Evolutionary conservation across 495 filamentous ascomycete species (phyloP), one percentile per base, ranked within the genome.

Genomic region (Haplographium delicatum): DNA sequence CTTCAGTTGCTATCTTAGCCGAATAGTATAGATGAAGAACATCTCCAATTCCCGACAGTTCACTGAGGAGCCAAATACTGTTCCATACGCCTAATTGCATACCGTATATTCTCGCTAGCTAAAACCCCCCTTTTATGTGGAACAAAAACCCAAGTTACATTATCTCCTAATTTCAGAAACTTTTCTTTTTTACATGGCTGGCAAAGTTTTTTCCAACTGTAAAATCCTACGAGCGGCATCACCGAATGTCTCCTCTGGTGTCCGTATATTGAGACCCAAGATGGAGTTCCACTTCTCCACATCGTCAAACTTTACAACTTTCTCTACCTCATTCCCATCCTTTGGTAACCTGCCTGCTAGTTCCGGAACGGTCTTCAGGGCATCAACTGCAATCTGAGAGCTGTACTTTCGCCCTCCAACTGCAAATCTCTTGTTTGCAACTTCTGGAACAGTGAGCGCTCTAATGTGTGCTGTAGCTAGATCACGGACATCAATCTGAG

Each of bases 401-500:
- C 62, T 58, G 47, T 67, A 65, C 1, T 56, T 53, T 8, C 48
- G 54, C 11, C 63, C 51, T 1, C 66, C 68, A 1, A 70, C 57
- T n/a, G 66, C 5, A 13, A 68, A 64, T 9, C 65, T 60, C 27
- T 71, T 61, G 39, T 67, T 65, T 0, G 52, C 50, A 0, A 62
- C 59, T 0, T 48, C 60, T 5, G 64, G 53, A 6, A 50, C 60
- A 5, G 51, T 64, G 5, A 71, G 44, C 0, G 69, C 60, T 15
- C 57, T 44, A 38, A 71, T 53, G 44, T 73, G 71, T 5, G 65
- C 63, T 6, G 51, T 54, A 8, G 69, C 67, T 8, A 72, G 59
- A 42, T 69, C 71, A 20, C 67, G 67, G 34, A 69, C 64, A 33
- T 71, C 67, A 18, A 72, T 61, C 56, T 71, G 31, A 7, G 34